Percentiles rank a stretch among this genome's conserved stretches.
These are phyloP conservation scores for Vachellia pachyceras DNA, from an alignment of 306 rosid genomes.

Conservation along the genomic window DNA sequence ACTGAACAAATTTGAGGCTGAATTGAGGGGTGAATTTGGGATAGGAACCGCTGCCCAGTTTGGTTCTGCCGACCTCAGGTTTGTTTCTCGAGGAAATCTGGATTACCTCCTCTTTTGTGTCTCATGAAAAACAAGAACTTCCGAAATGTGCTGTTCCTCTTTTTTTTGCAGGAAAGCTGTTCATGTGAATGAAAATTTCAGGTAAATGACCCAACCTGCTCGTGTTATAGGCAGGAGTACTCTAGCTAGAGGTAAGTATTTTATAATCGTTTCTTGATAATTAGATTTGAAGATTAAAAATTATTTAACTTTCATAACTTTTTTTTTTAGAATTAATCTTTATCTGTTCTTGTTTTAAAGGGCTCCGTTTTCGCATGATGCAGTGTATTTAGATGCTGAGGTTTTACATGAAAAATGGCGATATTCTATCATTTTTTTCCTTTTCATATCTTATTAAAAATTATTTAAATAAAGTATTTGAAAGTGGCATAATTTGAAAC, in stretches of 20 bases:
- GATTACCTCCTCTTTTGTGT: neutral
- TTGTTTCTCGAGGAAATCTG: neutral
- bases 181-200: conserved; percentile 91
- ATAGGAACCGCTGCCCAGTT: conserved; percentile 94
- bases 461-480: too few species aligned
- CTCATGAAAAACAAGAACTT: neutral
- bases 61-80: conserved; percentile 97
- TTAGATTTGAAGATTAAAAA: neutral
- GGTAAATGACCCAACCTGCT: conserved; percentile 48
- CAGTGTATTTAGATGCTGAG: neutral
- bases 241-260: neutral
- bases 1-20: conserved; percentile 88
- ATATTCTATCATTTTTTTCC: neutral
- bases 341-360: neutral
- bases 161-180: conserved; percentile 71
- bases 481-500: neutral
- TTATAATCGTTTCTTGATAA: neutral
- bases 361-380: neutral
- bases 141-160: neutral
- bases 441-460: neutral
- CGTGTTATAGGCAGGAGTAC: neutral
- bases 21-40: conserved; percentile 84
- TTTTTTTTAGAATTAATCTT: neutral
- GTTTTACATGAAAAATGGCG: neutral
- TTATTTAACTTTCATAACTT: neutral